phyloP scores from a whole-genome alignment of 2,329 filamentous ascomycete species.

The Teratosphaeria nubilosa region DNA sequence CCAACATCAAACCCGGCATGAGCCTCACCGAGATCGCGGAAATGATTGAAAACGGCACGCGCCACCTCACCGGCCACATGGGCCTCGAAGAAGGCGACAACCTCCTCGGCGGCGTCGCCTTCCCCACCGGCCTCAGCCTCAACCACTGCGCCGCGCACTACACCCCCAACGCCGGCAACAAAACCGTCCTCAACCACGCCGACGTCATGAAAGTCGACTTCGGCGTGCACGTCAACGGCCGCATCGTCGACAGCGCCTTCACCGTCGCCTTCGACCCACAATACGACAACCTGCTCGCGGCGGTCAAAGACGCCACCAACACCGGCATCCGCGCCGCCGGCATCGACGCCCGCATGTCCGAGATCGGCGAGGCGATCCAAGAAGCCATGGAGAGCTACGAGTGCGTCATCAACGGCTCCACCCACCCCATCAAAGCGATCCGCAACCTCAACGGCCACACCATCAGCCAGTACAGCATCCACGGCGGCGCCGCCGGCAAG shows the following conservation, averaged over 20 bases:
- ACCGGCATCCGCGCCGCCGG: conserved; percentile 43
- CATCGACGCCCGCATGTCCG: conserved; percentile 44
- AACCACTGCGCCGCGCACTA: conserved; percentile 48
- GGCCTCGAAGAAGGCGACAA: conserved; percentile 44
- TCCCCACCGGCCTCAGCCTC: conserved; percentile 45
- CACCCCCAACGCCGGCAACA: conserved; percentile 48
- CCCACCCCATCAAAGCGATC: conserved; percentile 46
- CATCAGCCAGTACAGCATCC: conserved; percentile 45
- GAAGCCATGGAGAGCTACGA: conserved; percentile 55
- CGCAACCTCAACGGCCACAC: conserved; percentile 47
- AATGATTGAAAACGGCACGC: conserved; percentile 45
- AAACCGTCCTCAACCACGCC: conserved; percentile 60
- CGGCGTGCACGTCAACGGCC: conserved; percentile 69
- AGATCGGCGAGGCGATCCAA: conserved; percentile 49
- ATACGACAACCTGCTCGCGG: conserved; percentile 64
- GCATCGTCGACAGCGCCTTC: conserved; percentile 74
- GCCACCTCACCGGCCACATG: conserved; percentile 40
- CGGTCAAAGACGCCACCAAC: conserved; percentile 68
- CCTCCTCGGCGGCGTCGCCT: conserved; percentile 44
- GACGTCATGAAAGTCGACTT: conserved; percentile 81
- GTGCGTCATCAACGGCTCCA: conserved; percentile 44
- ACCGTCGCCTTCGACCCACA: conserved; percentile 65
- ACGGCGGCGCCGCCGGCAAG: conserved; percentile 45
- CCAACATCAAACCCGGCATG: conserved; percentile 41
- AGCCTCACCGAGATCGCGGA: conserved; percentile 41